These are phyloP conservation scores for Piloderma croceum DNA, from an alignment of 768 basidiomycete species.

Conservation along the genomic window DNA sequence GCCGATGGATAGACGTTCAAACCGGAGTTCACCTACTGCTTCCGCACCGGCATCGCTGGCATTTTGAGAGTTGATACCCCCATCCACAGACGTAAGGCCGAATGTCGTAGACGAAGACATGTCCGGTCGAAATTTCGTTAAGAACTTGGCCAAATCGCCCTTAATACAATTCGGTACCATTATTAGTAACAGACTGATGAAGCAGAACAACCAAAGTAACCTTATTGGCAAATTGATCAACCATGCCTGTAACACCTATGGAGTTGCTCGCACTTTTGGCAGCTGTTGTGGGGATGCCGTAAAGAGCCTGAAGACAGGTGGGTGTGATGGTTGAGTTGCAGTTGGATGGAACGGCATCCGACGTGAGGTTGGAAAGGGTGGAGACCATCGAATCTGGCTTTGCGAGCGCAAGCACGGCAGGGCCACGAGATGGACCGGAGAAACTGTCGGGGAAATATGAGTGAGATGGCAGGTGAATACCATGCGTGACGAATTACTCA, in stretches of 20 bases:
- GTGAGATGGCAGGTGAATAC: not conserved
- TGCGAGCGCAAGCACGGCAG: not conserved
- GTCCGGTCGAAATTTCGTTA: conserved; percentile 16
- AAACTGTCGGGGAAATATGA: not conserved
- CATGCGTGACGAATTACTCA: conserved; percentile 2
- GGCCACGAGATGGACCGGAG: not conserved
- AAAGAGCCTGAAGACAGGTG: conserved; percentile 25
- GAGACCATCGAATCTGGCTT: not conserved
- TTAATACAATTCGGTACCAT: no score
- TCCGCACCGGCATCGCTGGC: conserved; percentile 12
- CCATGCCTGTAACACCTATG: conserved; percentile 27
- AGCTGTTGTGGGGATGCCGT: conserved; percentile 28
- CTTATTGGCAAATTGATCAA: conserved; percentile 18
- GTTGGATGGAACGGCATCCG: conserved; percentile 1
- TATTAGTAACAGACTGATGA: not conserved
- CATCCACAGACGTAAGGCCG: conserved; percentile 12
- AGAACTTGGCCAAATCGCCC: conserved; percentile 24
- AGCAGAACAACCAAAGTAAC: conserved; percentile 13
- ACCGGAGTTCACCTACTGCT: conserved; percentile 17
- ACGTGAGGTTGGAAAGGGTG: not conserved
- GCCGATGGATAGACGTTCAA: conserved; percentile 3
- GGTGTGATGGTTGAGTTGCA: conserved; percentile 5
- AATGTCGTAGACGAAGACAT: conserved; percentile 16
- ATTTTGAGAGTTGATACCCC: conserved; percentile 13
- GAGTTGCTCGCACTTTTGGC: conserved; percentile 19